A percentile compares a stretch with the other conserved stretches of the same genome.
phyloP scores from a whole-genome alignment of 2,329 filamentous ascomycete genomes.

The Thielaviopsis populi region DNA sequence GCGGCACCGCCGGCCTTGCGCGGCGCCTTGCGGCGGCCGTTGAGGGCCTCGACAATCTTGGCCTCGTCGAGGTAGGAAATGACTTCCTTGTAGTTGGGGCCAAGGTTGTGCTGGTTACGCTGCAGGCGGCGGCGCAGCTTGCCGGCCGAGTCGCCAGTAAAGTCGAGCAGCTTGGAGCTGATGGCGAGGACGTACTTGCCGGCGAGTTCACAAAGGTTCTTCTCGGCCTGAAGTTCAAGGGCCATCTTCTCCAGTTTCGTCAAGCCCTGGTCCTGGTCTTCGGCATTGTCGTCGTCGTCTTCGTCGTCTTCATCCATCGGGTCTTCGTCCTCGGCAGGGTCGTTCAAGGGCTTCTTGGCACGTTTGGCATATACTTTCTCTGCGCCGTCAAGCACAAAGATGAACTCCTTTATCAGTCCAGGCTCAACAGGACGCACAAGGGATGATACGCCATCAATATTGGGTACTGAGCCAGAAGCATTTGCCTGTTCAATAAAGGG shows the following conservation, averaged over 20 bases:
- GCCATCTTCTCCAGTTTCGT: constrained; percentile 42
- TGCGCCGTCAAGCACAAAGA: constrained; percentile 60
- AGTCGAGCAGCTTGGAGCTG: constrained; percentile 58
- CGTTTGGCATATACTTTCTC: constrained; percentile 68
- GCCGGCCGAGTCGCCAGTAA: constrained; percentile 41
- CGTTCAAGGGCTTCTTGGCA: constrained; percentile 44
- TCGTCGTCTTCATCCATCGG: constrained; percentile 47
- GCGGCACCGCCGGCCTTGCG: constrained; percentile 21
- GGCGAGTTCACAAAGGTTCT: constrained; percentile 70
- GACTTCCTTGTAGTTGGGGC: constrained; percentile 73
- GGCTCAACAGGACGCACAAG: constrained; percentile 55
- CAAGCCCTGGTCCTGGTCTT: constrained; percentile 32
- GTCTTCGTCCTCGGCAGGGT: constrained; percentile 57
- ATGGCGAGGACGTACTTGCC: constrained; percentile 74
- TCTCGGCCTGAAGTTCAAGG: constrained; percentile 61
- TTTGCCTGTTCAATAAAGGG: constrained; percentile 30
- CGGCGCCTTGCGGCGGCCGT: constrained; percentile 23
- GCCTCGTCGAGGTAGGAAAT: constrained; percentile 63
- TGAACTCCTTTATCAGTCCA: constrained; percentile 49
- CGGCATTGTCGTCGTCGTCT: constrained; percentile 41
- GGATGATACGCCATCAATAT: constrained; percentile 31
- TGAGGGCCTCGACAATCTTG: constrained; percentile 33
- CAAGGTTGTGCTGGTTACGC: constrained; percentile 66
- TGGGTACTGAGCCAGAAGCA: constrained; percentile 24
- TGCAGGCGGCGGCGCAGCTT: constrained; percentile 56